Evolutionary conservation across 495 filamentous ascomycete genomes (phyloP), one percentile per base, ranked within the genome.

Genomic region (Daldinia childiae): DNA sequence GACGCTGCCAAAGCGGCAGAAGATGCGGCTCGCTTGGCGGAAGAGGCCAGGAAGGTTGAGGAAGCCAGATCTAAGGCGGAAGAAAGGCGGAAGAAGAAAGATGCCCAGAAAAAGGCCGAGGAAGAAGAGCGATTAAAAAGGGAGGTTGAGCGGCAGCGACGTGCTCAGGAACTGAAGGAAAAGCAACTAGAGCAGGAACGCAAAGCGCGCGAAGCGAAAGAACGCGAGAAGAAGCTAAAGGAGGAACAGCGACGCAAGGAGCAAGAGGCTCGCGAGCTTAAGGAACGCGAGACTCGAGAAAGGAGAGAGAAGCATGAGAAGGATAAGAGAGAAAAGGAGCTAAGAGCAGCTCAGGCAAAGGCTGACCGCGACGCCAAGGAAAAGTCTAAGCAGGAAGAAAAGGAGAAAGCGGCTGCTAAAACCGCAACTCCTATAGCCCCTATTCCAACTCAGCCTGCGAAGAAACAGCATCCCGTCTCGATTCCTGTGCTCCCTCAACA

Each of bases 1-100:
- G 96, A 98, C 39, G 93, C 92, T 1, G 93, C 95, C 74, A 97
- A 94, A 80, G 92, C 92, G 9, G 93, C 90, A n/a, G 92, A 97
- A 80, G 95, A 97, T 79, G 90, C 89, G 6, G 90, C 91, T 29
- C 85, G 86, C 36, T 87, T 87, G 70, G 93, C 88, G 9, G 88
- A 90, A 7, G 93, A 98, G 70, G 88, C 90, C 64, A 91, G 90
- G 78, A 93, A 91, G 69, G 82, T 86, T 6, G 93, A 97, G 73
- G 94, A 97, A 79, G 89, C 91, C 74, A 86, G 88, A 57, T 80
- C 82, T 58, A 95, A 90, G 81, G 89, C 90, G 32, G 95, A 98
- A 77, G 95, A 97, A 78, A 94, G 93, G 77, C 87, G 92, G 24
- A 95, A 91, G 85, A 95, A 94, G 82, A 92, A 90, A 68, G 95